Evolutionary conservation across 2,329 filamentous ascomycete species (phyloP).

Genomic region (Malbranchea zuffiana): DNA sequence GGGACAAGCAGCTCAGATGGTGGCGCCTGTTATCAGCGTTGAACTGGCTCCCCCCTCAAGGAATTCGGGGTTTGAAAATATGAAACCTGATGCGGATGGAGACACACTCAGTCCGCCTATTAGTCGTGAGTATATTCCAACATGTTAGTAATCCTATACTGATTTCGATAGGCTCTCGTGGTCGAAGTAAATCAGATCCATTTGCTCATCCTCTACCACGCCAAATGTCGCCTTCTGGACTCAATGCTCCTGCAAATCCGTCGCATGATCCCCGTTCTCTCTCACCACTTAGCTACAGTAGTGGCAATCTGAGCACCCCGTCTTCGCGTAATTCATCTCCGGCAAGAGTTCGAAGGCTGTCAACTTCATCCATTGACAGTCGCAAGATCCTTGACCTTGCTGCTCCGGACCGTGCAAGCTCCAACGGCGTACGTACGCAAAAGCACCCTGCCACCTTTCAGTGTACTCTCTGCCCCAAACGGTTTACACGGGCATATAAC

Average conservation of each 20-base stretch:
- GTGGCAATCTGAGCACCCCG: conserved; percentile 29
- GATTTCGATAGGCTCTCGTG: conserved; percentile 43
- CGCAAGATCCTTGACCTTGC: conserved; percentile 78
- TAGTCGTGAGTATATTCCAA: conserved; percentile 35
- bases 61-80: conserved; percentile 53
- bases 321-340: conserved; percentile 37
- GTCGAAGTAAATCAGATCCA: conserved; percentile 52
- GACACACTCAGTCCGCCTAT: conserved; percentile 74
- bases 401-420: conserved; percentile 70
- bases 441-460: conserved; percentile 98
- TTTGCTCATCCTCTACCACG: conserved; percentile 39
- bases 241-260: conserved; percentile 18
- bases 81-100: conserved; percentile 50
- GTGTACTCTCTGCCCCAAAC: conserved; percentile 83
- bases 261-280: conserved; percentile 31
- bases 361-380: conserved; percentile 42
- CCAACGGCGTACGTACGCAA: conserved; percentile 59
- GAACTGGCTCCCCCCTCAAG: conserved; percentile 71
- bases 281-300: conserved; percentile 31
- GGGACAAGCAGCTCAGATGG: conserved; percentile 62
- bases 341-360: conserved; percentile 33
- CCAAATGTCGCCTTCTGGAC: conserved; percentile 25
- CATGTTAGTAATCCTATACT: too few species aligned
- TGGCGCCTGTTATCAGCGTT: conserved; percentile 88
- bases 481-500: conserved; percentile 94